A percentile compares a stretch with the other conserved stretches of the same genome.
Conservation (phyloP, 768 basidiomycete species). For the Myochromella boudieri region DNA sequence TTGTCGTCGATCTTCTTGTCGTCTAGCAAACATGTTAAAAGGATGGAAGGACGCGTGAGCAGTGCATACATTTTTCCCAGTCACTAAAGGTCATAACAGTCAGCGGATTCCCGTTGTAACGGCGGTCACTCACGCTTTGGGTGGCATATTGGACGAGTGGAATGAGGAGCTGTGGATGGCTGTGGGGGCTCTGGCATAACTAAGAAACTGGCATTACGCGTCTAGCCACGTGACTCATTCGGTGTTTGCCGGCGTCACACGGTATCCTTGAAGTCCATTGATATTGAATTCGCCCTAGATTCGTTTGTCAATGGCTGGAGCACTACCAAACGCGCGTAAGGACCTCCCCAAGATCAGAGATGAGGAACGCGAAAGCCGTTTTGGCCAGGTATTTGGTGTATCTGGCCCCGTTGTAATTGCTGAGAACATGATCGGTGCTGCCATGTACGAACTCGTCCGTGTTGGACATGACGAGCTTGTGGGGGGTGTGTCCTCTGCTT, state of each 20-base stretch:
- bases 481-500: slow-evolving; percentile 61
- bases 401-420: slow-evolving; percentile 99
- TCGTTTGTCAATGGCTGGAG: slow-evolving; percentile 86
- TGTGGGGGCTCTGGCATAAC: background rate
- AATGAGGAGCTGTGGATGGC: slow-evolving; percentile 4
- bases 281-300: too few relatives aligned
- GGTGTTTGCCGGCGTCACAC: slow-evolving; percentile 16
- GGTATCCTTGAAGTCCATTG: background rate
- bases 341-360: slow-evolving; percentile 86
- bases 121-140: slow-evolving; percentile 96
- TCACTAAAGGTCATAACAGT: slow-evolving; percentile 53
- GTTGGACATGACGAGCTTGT: slow-evolving; percentile 99
- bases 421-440: slow-evolving; percentile 92
- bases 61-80: slow-evolving; percentile 91
- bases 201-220: slow-evolving; percentile 31
- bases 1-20: slow-evolving; percentile 87
- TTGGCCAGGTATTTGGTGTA: slow-evolving; percentile 90
- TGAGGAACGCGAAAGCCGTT: slow-evolving; percentile 86
- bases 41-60: background rate
- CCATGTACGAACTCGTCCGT: slow-evolving; percentile 97
- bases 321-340: slow-evolving; percentile 86
- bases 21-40: slow-evolving; percentile 41
- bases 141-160: slow-evolving; percentile 62
- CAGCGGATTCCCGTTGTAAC: slow-evolving; percentile 5
- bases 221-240: slow-evolving; percentile 27